Evolutionary conservation across 73 alveolate species (phyloP).

Genomic region (Effrenium voratum): DNA sequence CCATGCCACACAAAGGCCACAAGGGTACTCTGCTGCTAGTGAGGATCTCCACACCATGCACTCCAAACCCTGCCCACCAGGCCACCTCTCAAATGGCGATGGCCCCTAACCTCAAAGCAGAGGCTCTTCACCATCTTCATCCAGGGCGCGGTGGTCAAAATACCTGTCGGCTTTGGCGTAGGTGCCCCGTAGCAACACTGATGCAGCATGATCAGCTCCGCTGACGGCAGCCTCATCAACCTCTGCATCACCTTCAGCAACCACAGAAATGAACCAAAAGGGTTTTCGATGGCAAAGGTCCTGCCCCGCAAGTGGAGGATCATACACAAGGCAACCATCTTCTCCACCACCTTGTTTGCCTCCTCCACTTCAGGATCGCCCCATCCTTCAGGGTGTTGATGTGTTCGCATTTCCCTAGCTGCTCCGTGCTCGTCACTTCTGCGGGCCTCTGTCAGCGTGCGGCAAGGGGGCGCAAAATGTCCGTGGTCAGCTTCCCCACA

Average conservation of each 20-base stretch:
- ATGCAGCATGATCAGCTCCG: conserved; percentile 19
- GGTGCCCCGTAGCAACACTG: conserved; percentile 28
- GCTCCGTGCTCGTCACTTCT: neutral
- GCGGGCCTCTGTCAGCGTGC: neutral
- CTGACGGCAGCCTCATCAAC: neutral
- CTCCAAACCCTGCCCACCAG: neutral
- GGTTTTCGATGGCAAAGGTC: conserved; percentile 6
- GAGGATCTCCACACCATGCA: neutral
- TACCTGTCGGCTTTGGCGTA: neutral
- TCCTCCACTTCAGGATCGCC: neutral
- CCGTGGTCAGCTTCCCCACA: neutral
- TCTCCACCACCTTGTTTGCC: neutral
- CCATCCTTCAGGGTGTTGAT: neutral
- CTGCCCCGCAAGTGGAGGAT: neutral
- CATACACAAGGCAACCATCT: neutral
- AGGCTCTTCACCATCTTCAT: neutral
- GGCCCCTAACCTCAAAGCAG: neutral
- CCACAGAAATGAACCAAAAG: neutral
- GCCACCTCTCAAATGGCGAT: neutral
- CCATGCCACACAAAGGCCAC: conserved; percentile 32
- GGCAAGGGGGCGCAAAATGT: conserved; percentile 1
- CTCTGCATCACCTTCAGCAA: neutral
- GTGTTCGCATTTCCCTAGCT: neutral
- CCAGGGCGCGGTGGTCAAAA: conserved; percentile 1
- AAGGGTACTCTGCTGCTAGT: neutral